phyloP scores from a whole-genome alignment of 345 rosid species.

The Citrus australasica region DNA sequence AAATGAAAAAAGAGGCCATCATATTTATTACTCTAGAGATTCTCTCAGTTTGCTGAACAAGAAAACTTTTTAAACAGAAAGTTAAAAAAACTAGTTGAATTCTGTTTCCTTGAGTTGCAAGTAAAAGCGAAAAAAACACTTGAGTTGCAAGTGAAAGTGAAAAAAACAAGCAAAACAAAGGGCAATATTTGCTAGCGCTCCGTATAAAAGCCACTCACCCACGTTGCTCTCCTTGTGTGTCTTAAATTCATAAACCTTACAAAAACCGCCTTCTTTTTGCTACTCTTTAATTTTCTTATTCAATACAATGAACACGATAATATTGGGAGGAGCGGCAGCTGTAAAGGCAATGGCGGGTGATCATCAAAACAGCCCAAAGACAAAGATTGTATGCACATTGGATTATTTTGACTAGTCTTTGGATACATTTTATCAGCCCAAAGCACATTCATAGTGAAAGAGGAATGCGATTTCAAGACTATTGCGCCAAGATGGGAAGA shows the following conservation, averaged over 20 bases:
- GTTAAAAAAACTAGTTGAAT: neutral
- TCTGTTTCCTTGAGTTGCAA: neutral
- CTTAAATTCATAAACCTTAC: neutral
- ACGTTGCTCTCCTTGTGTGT: neutral
- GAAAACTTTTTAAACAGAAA: neutral
- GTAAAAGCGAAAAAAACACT: no score
- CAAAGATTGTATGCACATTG: conserved; percentile 65
- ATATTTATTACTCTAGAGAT: neutral
- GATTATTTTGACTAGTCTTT: no score
- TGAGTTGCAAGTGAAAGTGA: neutral
- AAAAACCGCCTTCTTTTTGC: neutral
- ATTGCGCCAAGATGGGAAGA: no score
- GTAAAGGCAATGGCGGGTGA: neutral
- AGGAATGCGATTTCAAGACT: no score
- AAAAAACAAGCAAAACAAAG: neutral
- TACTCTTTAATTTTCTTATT: neutral
- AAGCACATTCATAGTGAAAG: no score
- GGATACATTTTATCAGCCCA: no score
- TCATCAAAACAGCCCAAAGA: conserved; percentile 35
- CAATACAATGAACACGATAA: no score
- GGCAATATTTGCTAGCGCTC: neutral
- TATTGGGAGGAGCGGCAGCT: neutral
- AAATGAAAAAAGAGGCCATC: neutral
- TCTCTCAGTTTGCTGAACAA: neutral
- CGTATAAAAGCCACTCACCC: neutral